Base-by-base conservation (phyloP, 345 rosid species). In the Eucalyptus albens region DNA sequence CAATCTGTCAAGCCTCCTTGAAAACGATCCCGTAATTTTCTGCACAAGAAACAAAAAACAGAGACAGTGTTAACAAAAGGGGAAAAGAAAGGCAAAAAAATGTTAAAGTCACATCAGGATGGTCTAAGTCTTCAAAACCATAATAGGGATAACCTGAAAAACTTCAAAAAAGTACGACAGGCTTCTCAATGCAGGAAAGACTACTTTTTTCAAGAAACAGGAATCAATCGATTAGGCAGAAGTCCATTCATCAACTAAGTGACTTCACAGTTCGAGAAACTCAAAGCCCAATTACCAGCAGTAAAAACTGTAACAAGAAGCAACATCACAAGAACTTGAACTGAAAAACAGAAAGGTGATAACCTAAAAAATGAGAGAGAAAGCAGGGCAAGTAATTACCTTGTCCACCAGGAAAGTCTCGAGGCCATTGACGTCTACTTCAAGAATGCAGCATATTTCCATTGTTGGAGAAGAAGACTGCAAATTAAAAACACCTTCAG, bases 341-440 rank as follows among this genome's bases (percentile, higher is more conserved):
- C 29, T 24, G 37, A 33, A 67, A 33, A 40, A 77, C 47, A 21
- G 29, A 6, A 29, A 89, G 53, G 81, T 53, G 26, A 27, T 9
- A 16, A 17, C 24, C 40, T 37, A 22, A n/a, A 31, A 15, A 26
- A 12, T 31, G 80, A 50, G 86, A 60, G 47, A 4, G 44, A 13
- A 49, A 86, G 82, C 29, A 89, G 80, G 40, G 86, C 21, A 21
- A 50, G 42, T 44, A 26, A 6, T 55, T 91, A 94, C 96, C 97
- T 91, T 92, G 92, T 93, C 89, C 87, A 94, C 96, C 81, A 89
- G 83, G 94, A 95, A 93, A 91, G 82, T 89, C 47, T 92, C 93
- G 88, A 94, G 91, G 17, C 94, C 96, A 80, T 95, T 93, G 93
- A 95, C 94, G 17, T 94, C 95, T 19, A 94, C 95, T 92, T 92